A percentile compares a stretch with the other conserved stretches of the same genome.
These are phyloP conservation scores for Pythium sukuiense DNA, from an alignment of 352 stramenopile genomes.

Conservation along the genomic window DNA sequence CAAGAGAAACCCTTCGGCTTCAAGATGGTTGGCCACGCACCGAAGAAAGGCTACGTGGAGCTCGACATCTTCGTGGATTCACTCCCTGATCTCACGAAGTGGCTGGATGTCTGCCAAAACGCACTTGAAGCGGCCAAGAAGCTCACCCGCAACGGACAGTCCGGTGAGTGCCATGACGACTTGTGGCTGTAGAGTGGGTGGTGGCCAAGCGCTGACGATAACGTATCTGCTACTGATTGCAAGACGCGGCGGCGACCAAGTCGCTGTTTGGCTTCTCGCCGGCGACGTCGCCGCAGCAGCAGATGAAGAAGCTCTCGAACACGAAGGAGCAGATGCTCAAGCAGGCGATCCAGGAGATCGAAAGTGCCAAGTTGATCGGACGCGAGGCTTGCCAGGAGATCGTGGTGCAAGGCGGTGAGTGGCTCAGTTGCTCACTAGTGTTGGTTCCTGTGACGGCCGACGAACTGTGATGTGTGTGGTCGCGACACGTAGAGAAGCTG, in stretches of 20 bases:
- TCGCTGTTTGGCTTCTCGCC: conserved; percentile 57
- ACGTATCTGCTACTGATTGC: not conserved
- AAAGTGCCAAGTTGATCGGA: conserved; percentile 69
- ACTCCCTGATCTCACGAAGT: conserved; percentile 64
- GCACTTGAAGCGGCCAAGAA: conserved; percentile 57
- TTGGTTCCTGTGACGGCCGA: too few species aligned
- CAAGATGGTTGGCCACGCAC: conserved; percentile 82
- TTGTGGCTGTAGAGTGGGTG: too few species aligned
- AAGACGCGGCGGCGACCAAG: conserved; percentile 41
- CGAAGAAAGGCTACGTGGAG: conserved; percentile 74
- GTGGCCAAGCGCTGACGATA: not conserved
- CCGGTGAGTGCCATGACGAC: conserved; percentile 1
- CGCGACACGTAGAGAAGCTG: conserved; percentile 51
- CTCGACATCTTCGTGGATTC: conserved; percentile 79
- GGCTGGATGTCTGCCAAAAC: conserved; percentile 80
- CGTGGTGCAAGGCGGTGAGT: conserved; percentile 55
- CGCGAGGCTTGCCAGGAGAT: conserved; percentile 74
- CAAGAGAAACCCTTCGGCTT: conserved; percentile 81
- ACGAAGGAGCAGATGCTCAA: conserved; percentile 67
- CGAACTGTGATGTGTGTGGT: not conserved
- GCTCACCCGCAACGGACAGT: conserved; percentile 32
- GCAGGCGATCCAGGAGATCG: conserved; percentile 72
- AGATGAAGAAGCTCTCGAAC: conserved; percentile 60
- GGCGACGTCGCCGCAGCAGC: conserved; percentile 50
- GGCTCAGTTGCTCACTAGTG: not conserved